These are phyloP conservation scores for Candida smagusa DNA, from an alignment of 1,139 yeast genomes.

Conservation along the genomic window DNA sequence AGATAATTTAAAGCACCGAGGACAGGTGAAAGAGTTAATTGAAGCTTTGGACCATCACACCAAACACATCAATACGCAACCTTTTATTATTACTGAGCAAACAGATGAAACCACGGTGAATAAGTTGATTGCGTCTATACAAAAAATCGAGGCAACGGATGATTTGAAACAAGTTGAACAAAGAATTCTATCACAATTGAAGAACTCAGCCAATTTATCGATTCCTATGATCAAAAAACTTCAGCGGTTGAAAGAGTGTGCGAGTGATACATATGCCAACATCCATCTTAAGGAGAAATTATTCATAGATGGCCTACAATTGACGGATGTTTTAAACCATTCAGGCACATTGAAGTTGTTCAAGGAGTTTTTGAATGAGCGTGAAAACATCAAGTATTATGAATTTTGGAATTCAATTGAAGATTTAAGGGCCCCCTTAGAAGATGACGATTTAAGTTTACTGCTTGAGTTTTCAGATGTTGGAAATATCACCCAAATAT, in stretches of 20 bases:
- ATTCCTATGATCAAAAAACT: conserved; percentile 10
- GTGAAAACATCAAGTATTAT: conserved; percentile 41
- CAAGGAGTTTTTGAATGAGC: conserved; percentile 52
- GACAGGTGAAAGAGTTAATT: conserved; percentile 71
- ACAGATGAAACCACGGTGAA: conserved; percentile 40
- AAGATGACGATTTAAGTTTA: conserved; percentile 36
- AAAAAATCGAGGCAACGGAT: conserved; percentile 14
- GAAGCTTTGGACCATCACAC: conserved; percentile 70
- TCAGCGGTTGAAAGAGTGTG: conserved; percentile 9
- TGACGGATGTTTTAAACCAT: conserved; percentile 26
- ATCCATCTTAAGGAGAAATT: conserved; percentile 5
- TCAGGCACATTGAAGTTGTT: conserved; percentile 50
- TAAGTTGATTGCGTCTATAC: conserved; percentile 14
- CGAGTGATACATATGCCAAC: conserved; percentile 9
- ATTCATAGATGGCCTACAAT: conserved; percentile 9
- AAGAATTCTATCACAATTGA: conserved; percentile 18
- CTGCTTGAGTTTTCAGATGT: conserved; percentile 40
- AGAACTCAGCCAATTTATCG: conserved; percentile 4
- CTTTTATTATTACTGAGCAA: conserved; percentile 15
- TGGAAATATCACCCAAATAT: conserved; percentile 39
- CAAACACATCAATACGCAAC: conserved; percentile 4
- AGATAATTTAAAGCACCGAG: conserved; percentile 66
- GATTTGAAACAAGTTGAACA: conserved; percentile 22
- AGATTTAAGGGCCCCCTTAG: conserved; percentile 68
- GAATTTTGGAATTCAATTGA: conserved; percentile 71